These are phyloP conservation scores for Marchantia polymorpha DNA, from an alignment of 225 moss, liverwort and hornwort genomes.

Conservation along the genomic window DNA sequence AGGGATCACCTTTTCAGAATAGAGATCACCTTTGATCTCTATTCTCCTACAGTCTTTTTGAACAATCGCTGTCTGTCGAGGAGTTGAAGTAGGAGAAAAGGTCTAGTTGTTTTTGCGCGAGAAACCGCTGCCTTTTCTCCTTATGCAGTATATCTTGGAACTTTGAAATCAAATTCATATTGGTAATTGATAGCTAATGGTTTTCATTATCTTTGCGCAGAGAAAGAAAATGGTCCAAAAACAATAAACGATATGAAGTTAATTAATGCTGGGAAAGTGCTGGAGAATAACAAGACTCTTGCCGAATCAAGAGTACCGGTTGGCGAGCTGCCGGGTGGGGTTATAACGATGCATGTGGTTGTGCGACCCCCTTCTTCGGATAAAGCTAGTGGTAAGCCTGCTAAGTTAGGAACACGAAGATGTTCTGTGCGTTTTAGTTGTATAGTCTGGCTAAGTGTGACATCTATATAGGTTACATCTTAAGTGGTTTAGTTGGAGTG, in stretches of 20 bases:
- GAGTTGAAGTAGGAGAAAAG: background rate
- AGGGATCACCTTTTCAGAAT: no score
- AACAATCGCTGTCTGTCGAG: background rate
- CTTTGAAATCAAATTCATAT: no score
- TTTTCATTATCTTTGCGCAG: slow-evolving; percentile 41
- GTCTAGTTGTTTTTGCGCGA: no score
- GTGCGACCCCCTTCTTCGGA: slow-evolving; percentile 77
- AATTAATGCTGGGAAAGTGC: slow-evolving; percentile 92
- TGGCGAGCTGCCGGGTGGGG: slow-evolving; percentile 93
- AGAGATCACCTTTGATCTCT: no score
- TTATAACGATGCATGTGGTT: slow-evolving; percentile 97
- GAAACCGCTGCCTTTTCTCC: no score
- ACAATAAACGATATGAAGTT: slow-evolving; percentile 92
- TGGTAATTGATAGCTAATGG: background rate
- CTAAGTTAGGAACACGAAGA: background rate
- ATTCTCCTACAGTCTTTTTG: no score
- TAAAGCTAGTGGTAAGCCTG: slow-evolving; percentile 71
- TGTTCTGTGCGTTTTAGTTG: background rate
- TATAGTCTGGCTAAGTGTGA: no score
- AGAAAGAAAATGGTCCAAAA: slow-evolving; percentile 93
- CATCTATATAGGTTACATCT: no score
- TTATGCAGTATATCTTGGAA: no score
- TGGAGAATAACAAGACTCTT: slow-evolving; percentile 95
- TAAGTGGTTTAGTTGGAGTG: no score
- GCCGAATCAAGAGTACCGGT: slow-evolving; percentile 91